Conservation (phyloP, 495 filamentous ascomycete species). For the Amphirosellinia nigrospora region DNA sequence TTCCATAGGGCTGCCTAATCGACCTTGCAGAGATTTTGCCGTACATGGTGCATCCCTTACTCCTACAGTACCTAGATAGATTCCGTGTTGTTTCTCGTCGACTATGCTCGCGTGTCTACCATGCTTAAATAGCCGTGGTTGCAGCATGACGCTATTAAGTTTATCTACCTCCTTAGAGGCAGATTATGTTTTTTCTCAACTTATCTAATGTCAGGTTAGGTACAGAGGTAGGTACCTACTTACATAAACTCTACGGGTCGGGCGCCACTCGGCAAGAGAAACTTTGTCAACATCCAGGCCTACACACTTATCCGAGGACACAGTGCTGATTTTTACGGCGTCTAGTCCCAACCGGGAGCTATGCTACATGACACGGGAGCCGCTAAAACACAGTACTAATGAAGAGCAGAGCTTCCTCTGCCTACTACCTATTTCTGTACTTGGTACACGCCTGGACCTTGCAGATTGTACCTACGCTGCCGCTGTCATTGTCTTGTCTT, state of each 20-base stretch:
- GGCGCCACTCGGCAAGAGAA: not conserved
- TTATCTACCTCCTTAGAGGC: not conserved
- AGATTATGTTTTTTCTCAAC: too few relatives aligned
- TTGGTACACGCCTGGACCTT: conserved; percentile 14
- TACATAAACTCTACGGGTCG: not conserved
- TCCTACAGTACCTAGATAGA: not conserved
- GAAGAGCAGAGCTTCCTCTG: not conserved
- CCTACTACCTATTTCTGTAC: conserved; percentile 15
- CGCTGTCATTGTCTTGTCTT: conserved; percentile 14
- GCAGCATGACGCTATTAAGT: not conserved
- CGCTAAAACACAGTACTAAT: conserved; percentile 6
- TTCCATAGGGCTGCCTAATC: not conserved
- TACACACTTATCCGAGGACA: not conserved
- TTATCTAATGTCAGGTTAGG: too few relatives aligned
- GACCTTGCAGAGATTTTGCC: not conserved
- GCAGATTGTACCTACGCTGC: conserved; percentile 4
- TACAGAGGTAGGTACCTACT: not conserved
- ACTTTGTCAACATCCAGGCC: not conserved
- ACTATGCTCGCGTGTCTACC: not conserved
- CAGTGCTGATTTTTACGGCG: not conserved
- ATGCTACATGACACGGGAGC: not conserved
- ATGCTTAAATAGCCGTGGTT: conserved; percentile 4
- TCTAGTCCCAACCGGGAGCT: not conserved
- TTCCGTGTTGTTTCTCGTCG: not conserved
- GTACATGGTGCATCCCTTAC: not conserved